phyloP scores from a whole-genome alignment of 192 early-diverging fungal species.

The Rhizophagus sp. region DNA sequence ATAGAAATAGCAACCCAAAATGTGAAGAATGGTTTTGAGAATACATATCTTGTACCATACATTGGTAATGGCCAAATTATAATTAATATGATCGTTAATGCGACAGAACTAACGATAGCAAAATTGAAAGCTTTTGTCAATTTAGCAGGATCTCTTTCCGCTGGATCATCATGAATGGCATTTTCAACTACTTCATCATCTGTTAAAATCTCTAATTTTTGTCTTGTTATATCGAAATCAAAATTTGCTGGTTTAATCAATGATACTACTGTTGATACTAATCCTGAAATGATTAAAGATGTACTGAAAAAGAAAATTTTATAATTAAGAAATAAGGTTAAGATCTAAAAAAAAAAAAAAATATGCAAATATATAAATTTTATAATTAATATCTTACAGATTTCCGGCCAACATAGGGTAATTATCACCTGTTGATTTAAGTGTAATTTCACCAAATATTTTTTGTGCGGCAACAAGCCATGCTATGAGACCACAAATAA shows the following conservation, averaged over 20 bases:
- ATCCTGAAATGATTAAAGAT: constrained; percentile 38
- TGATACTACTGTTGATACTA: constrained; percentile 35
- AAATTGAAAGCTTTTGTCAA: constrained; percentile 60
- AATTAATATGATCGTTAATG: constrained; percentile 60
- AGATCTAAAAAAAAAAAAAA: constrained; percentile 8
- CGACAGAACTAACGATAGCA: constrained; percentile 52
- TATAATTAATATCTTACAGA: constrained; percentile 45
- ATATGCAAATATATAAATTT: constrained; percentile 5
- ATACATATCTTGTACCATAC: constrained; percentile 66
- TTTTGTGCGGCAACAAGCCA: constrained; percentile 60
- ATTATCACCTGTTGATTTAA: constrained; percentile 60
- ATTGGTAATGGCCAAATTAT: constrained; percentile 73
- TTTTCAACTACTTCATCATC: constrained; percentile 40
- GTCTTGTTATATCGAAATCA: constrained; percentile 15
- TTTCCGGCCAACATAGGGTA: constrained; percentile 81
- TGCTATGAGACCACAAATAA: constrained; percentile 52
- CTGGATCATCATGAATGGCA: constrained; percentile 23
- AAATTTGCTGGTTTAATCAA: background rate
- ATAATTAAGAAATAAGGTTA: too few relatives aligned
- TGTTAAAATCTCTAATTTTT: constrained; percentile 23
- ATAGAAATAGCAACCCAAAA: constrained; percentile 68
- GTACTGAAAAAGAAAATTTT: constrained; percentile 5
- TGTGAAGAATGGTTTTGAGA: constrained; percentile 64
- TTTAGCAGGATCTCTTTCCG: constrained; percentile 39
- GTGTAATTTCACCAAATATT: constrained; percentile 56